Conservation (phyloP, 2,329 filamentous ascomycete genomes). For the Neofusicoccum umdonicola region DNA sequence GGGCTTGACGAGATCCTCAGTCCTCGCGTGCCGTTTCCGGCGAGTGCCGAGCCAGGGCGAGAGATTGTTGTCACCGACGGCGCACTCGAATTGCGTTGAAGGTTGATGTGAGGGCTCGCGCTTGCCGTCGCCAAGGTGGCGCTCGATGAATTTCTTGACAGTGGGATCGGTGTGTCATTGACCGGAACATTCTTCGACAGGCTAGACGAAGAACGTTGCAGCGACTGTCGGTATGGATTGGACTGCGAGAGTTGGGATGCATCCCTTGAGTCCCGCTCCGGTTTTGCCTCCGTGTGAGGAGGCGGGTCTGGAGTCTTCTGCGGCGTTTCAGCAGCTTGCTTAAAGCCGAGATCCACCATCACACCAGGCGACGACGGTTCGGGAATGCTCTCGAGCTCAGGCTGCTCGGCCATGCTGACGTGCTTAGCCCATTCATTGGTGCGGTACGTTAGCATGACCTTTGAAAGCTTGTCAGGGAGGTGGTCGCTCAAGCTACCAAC, state of each 20-base stretch:
- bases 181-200: conserved; percentile 9
- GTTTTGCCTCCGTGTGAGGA: conserved; percentile 17
- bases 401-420: conserved; percentile 71
- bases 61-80: not conserved
- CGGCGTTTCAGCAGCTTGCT: conserved; percentile 51
- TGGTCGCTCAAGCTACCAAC: conserved; percentile 40
- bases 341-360: conserved; percentile 34
- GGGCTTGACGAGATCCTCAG: conserved; percentile 6
- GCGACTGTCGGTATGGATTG: conserved; percentile 24
- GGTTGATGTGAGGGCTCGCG: not conserved
- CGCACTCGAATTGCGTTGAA: conserved; percentile 5
- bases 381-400: conserved; percentile 62
- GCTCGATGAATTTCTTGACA: conserved; percentile 6
- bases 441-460: conserved; percentile 76
- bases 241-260: conserved; percentile 18
- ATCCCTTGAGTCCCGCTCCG: conserved; percentile 27
- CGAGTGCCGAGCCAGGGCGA: not conserved
- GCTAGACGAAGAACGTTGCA: conserved; percentile 26
- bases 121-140: not conserved
- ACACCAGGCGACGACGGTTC: conserved; percentile 45
- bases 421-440: conserved; percentile 98
- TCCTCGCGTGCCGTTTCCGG: not conserved
- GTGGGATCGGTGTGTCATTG: not conserved
- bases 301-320: not conserved
- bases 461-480: conserved; percentile 70